Conservation (phyloP, 129 eudicot genomes). For the Centaurea solstitialis region DNA sequence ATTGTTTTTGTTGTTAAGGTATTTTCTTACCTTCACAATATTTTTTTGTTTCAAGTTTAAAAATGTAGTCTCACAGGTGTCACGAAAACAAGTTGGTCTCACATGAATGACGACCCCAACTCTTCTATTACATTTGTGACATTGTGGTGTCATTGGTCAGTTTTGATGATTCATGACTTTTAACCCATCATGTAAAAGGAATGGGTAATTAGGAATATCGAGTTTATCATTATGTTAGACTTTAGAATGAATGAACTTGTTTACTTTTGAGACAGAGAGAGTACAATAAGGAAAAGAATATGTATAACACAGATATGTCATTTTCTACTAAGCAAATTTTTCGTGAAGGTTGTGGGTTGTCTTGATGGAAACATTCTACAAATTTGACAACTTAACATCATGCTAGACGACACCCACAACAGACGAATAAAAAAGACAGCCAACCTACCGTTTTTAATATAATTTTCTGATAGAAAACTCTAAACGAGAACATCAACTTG, state of each 20-base stretch:
- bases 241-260: not conserved
- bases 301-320: not conserved
- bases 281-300: not conserved
- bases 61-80: no score
- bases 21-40: no score
- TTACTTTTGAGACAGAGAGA: not conserved
- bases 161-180: not conserved
- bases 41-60: no score
- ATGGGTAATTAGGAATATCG: not conserved
- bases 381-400: slow-evolving; percentile 24
- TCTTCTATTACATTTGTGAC: not conserved
- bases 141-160: not conserved
- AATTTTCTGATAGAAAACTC: slow-evolving; percentile 5
- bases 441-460: not conserved
- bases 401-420: slow-evolving; percentile 18
- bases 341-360: slow-evolving; percentile 1
- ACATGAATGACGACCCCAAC: not conserved
- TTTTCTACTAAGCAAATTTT: slow-evolving; percentile 17
- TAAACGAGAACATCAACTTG: slow-evolving; percentile 21
- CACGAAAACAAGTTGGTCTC: no score
- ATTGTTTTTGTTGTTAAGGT: no score
- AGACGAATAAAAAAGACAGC: slow-evolving; percentile 28
- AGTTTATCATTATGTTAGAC: not conserved
- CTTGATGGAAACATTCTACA: slow-evolving; percentile 20
- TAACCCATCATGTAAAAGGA: not conserved